Base-by-base conservation (phyloP, 2,329 filamentous ascomycete genomes). In the Tolypocladium cylindrosporum region DNA sequence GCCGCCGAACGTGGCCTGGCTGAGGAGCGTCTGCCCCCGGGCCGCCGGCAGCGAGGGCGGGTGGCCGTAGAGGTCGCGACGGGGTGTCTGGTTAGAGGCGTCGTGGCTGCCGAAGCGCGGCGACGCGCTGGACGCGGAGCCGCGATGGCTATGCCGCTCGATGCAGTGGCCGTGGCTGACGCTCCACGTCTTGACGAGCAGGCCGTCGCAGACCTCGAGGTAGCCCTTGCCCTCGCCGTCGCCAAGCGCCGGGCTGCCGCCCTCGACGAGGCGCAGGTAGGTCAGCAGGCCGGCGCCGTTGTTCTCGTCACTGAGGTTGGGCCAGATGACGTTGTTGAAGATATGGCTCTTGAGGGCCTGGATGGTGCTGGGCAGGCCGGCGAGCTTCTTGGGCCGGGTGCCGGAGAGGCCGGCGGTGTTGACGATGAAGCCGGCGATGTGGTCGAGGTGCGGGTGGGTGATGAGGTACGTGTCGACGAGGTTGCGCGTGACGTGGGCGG, bases 291-390 rank as follows among this genome's bases (percentile, higher is more conserved):
- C 94, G 4, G 92, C 92, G 31, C 94, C 94, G 40, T 92, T 91
- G 70, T 96, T 94, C 74, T 99, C 94, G 67, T 99, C 93, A 0
- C 91, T 95, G 43, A 99, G 76, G 65, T 99, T 99, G 0, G 94
- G 94, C 94, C 94, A 99, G 57, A 97, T 96, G 59, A 96, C 78
- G 67, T 97, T 95, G 73, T 99, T 99, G 77, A 99, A 99, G 60
- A 99, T 90, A 72, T 99, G 92, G 0, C 80, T 85, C 71, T 96
- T 97, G 72, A 99, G 87, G 0, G 93, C 92, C 52, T 90, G 82
- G 55, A 99, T 92, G n/a, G 93, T 96, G 36, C 85, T 87, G 0
- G 92, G 91, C 4, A 97, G 76, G 0, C 89, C 93, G 1, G 93
- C 91, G 16, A 99, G 78, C 31, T 88, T 85, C 73, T 97, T 99